These are phyloP conservation scores for Gossypium raimondii DNA, from an alignment of 345 rosid species.

Conservation along the genomic window DNA sequence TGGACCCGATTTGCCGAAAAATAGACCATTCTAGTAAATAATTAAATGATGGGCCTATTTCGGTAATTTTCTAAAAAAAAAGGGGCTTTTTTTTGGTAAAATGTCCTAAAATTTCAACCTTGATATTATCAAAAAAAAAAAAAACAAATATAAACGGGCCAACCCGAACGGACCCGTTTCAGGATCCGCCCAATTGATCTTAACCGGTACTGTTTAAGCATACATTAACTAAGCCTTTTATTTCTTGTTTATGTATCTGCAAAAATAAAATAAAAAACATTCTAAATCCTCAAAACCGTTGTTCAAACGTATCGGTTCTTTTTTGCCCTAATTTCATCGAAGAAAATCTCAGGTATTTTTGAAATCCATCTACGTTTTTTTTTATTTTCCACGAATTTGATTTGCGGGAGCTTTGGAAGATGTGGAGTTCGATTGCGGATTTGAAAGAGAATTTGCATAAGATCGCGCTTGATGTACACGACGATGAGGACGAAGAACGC, in stretches of 20 bases:
- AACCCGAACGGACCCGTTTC: neutral
- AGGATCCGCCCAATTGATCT: neutral
- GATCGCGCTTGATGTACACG: slow-evolving; percentile 82
- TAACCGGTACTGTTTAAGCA: too few species aligned
- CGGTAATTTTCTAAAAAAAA: too few species aligned
- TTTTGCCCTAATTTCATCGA: slow-evolving; percentile 5
- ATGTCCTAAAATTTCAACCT: neutral
- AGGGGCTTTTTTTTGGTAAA: too few species aligned
- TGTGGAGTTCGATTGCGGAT: slow-evolving; percentile 83
- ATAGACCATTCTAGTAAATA: too few species aligned
- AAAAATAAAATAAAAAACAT: neutral
- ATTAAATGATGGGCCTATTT: too few species aligned
- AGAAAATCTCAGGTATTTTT: neutral
- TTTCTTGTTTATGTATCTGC: neutral
- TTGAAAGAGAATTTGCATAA: slow-evolving; percentile 85
- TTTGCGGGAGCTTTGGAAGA: slow-evolving; percentile 23
- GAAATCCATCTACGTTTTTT: neutral
- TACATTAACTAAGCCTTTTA: neutral
- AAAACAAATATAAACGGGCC: too few species aligned
- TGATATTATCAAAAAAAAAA: too few species aligned
- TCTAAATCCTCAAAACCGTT: neutral
- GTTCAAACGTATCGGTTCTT: neutral
- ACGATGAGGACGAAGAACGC: slow-evolving; percentile 52
- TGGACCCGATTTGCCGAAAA: too few species aligned
- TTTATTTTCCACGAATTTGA: neutral